Conservation (phyloP, 768 basidiomycete species). For the Hemileccinum impolitum region DNA sequence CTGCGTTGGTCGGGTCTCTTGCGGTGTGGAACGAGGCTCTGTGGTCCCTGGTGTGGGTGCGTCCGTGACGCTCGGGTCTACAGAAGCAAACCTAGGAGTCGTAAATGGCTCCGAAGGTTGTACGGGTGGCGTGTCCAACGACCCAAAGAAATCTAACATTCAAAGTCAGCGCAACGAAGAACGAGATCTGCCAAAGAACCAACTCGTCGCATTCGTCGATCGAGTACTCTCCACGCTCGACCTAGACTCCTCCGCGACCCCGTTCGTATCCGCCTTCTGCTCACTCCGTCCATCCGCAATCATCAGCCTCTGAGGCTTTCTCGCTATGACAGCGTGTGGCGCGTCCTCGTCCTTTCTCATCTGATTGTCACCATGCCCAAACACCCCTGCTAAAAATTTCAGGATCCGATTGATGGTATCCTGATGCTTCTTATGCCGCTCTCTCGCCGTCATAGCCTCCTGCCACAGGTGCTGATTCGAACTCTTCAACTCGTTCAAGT, state of each 20-base stretch:
- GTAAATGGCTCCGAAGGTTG: slow-evolving; percentile 32
- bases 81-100: slow-evolving; percentile 26
- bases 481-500: slow-evolving; percentile 83
- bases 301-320: slow-evolving; percentile 57
- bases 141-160: slow-evolving; percentile 38
- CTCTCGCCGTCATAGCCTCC: slow-evolving; percentile 75
- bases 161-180: slow-evolving; percentile 1
- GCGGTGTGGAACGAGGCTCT: slow-evolving; percentile 13
- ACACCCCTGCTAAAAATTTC: slow-evolving; percentile 91
- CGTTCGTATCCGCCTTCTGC: slow-evolving; percentile 35
- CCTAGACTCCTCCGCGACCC: slow-evolving; percentile 39
- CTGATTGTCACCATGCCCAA: slow-evolving; percentile 53
- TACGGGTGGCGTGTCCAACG: slow-evolving; percentile 46
- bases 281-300: slow-evolving; percentile 52
- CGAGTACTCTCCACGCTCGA: slow-evolving; percentile 28
- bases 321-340: slow-evolving; percentile 45
- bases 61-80: slow-evolving; percentile 22
- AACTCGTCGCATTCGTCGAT: slow-evolving; percentile 13
- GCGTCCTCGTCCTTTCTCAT: slow-evolving; percentile 34
- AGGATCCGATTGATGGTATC: slow-evolving; percentile 96
- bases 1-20: slow-evolving; percentile 15
- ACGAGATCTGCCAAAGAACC: background rate
- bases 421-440: slow-evolving; percentile 86
- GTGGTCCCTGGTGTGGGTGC: slow-evolving; percentile 10
- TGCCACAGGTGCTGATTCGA: slow-evolving; percentile 93